Evolutionary conservation across 2,329 filamentous ascomycete genomes (phyloP), one percentile per base, ranked within the genome.

Genomic region (Scedosporium minutisporum): DNA sequence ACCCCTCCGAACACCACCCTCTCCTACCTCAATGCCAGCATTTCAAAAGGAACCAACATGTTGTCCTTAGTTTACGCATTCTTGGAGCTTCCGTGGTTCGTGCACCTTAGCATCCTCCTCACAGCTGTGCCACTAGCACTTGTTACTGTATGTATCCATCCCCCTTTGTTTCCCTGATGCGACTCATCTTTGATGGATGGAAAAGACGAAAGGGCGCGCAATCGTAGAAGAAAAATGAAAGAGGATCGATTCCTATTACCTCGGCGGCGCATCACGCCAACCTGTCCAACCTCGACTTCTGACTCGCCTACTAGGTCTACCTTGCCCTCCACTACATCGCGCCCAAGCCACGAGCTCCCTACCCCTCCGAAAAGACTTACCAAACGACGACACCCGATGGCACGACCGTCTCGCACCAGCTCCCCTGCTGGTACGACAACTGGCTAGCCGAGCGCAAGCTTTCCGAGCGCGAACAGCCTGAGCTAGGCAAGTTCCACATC

Each of bases 371-470:
- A 74, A 96, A 95, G 78, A 86, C 82, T 44, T 99, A 93, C 78
- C 82, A 86, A 58, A 96, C 91, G 3, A 87, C 91, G 48, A 78
- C 85, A 44, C 81, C 87, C 48, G 88, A 88, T 60, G 78, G 78
- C 12, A 68, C 68, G 21, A 65, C 68, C 10, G 48, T 65, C 0
- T 69, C 73, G 5, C 67, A 85, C 78, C 72, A 75, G 67, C 80
- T 97, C 29, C 89, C 93, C 10, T 96, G 90, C 78, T 97, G 93
- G 93, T 86, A 90, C 71, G 91, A 97, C 73, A 80, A 82, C 72
- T 88, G 87, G 83, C 82, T 87, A 38, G 81, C 80, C 58, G 84
- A 84, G 73, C 84, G 82, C 71, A 82, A 78, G 69, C 64, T 63
- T 21, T 63, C 64, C 1, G 64, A 66, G 61, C 57, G 64, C 57